phyloP scores from a whole-genome alignment of 176 grass and related monocot genomes.

The Pontederia crassipes region DNA sequence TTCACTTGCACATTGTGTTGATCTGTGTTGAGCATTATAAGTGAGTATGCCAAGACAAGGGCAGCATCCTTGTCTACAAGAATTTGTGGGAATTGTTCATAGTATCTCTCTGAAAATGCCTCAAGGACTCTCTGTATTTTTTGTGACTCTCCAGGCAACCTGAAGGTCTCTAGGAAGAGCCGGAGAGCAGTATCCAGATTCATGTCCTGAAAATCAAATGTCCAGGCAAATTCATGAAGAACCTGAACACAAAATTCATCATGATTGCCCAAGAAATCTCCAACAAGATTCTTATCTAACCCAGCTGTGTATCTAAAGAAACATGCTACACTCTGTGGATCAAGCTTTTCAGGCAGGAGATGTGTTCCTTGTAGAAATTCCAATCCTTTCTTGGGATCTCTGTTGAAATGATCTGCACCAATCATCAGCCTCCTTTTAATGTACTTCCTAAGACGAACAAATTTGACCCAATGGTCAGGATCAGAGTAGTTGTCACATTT shows the following conservation, averaged over 20 bases:
- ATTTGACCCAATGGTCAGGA: slow-evolving; percentile 85
- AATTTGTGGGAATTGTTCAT: slow-evolving; percentile 77
- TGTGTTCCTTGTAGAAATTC: slow-evolving; percentile 99
- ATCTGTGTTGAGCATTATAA: slow-evolving; percentile 99
- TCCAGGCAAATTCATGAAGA: slow-evolving; percentile 87
- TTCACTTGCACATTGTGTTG: slow-evolving; percentile 99
- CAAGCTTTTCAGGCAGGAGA: slow-evolving; percentile 93
- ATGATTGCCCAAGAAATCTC: slow-evolving; percentile 97
- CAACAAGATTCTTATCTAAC: slow-evolving; percentile 94
- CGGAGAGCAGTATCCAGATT: slow-evolving; percentile 90
- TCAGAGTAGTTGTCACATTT: slow-evolving; percentile 83
- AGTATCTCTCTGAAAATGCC: slow-evolving; percentile 97
- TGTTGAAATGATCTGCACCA: slow-evolving; percentile 96
- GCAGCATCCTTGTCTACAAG: slow-evolving; percentile 95
- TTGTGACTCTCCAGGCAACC: slow-evolving; percentile 91
- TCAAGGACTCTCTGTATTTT: slow-evolving; percentile 99
- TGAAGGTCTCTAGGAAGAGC: slow-evolving; percentile 89
- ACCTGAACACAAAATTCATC: slow-evolving; percentile 99
- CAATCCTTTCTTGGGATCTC: slow-evolving; percentile 96
- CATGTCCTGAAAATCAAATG: slow-evolving; percentile 91
- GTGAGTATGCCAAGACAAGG: slow-evolving; percentile 76
- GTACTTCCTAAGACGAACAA: slow-evolving; percentile 84
- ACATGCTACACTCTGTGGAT: slow-evolving; percentile 94
- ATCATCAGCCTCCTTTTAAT: slow-evolving; percentile 88
- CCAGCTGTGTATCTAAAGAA: slow-evolving; percentile 91